Percentiles rank a stretch among this genome's conserved stretches.
phyloP scores from a whole-genome alignment of 306 rosid genomes.

The Canavalia ensiformis region DNA sequence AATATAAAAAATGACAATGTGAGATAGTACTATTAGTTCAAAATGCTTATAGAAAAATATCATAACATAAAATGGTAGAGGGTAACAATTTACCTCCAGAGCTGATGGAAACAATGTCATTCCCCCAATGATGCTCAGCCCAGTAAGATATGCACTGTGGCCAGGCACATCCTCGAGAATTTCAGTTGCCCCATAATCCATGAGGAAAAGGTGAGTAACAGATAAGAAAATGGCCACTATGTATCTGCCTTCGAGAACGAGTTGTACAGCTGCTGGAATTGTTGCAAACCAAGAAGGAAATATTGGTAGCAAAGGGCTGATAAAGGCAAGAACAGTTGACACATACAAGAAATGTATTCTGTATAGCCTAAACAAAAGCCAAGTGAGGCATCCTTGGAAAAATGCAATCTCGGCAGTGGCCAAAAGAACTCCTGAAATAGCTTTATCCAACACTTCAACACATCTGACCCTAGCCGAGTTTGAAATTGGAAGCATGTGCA shows the following conservation, averaged over 20 bases:
- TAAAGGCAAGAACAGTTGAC: conserved; percentile 77
- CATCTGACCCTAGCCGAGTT: conserved; percentile 67
- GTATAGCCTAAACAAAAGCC: conserved; percentile 81
- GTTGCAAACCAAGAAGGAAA: conserved; percentile 79
- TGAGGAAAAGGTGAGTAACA: conserved; percentile 68
- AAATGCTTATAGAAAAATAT: background rate
- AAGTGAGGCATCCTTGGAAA: conserved; percentile 85
- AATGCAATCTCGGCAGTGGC: conserved; percentile 87
- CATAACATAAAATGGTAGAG: conserved; percentile 21
- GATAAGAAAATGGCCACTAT: conserved; percentile 65
- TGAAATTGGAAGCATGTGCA: conserved; percentile 78
- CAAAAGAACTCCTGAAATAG: conserved; percentile 84
- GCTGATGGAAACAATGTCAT: conserved; percentile 88
- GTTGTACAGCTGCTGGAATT: conserved; percentile 77
- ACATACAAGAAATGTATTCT: conserved; percentile 81
- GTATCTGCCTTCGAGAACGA: conserved; percentile 76
- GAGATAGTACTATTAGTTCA: background rate
- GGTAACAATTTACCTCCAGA: conserved; percentile 64
- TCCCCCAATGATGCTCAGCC: conserved; percentile 92
- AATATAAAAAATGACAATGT: conserved; percentile 9
- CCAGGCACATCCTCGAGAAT: conserved; percentile 87
- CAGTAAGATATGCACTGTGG: conserved; percentile 76
- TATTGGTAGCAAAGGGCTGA: conserved; percentile 75
- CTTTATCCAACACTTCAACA: conserved; percentile 81
- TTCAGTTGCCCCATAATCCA: conserved; percentile 73